Percentiles rank a stretch among this genome's conserved stretches.
phyloP scores from a whole-genome alignment of 192 early-diverging fungal genomes.

The Coemansia sp. region DNA sequence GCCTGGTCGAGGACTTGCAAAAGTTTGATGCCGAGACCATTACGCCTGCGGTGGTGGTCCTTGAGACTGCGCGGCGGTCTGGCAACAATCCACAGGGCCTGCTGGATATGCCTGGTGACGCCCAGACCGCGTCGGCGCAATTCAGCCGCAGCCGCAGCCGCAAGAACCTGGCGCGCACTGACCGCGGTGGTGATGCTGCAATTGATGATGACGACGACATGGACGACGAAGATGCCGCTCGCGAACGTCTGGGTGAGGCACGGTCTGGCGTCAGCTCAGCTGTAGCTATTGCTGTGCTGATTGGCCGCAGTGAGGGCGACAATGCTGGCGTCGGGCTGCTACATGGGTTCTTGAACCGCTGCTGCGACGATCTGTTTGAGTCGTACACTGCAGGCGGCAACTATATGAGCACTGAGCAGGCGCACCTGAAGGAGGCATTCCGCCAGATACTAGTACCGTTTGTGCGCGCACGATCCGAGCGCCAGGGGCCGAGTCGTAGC shows the following conservation, averaged over 20 bases:
- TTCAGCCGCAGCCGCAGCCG: constrained; percentile 55
- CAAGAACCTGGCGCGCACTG: constrained; percentile 14
- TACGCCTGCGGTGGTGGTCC: constrained; percentile 47
- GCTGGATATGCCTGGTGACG: constrained; percentile 40
- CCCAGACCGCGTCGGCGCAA: constrained; percentile 50
- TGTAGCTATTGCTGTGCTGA: constrained; percentile 47
- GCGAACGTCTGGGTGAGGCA: constrained; percentile 44
- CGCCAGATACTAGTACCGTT: constrained; percentile 55
- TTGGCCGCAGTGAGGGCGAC: constrained; percentile 53
- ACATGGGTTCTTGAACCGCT: constrained; percentile 77
- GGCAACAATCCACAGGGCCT: constrained; percentile 41
- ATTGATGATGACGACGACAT: constrained; percentile 45
- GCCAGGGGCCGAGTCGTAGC: constrained; percentile 37
- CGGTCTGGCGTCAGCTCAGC: constrained; percentile 49
- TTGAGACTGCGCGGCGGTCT: constrained; percentile 48
- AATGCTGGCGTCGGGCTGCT: constrained; percentile 57
- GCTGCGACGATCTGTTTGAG: constrained; percentile 93
- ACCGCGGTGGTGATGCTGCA: constrained; percentile 12
- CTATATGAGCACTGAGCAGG: constrained; percentile 78
- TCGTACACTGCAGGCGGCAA: constrained; percentile 88
- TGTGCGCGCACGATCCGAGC: constrained; percentile 44
- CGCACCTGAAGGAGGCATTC: constrained; percentile 69
- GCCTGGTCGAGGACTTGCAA: constrained; percentile 75
- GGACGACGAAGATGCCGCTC: constrained; percentile 48
- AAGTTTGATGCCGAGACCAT: constrained; percentile 71